A percentile compares a stretch with the other conserved stretches of the same genome.
These are phyloP conservation scores for Lindgomyces ingoldianus DNA, from an alignment of 495 filamentous ascomycete species.

Conservation along the genomic window DNA sequence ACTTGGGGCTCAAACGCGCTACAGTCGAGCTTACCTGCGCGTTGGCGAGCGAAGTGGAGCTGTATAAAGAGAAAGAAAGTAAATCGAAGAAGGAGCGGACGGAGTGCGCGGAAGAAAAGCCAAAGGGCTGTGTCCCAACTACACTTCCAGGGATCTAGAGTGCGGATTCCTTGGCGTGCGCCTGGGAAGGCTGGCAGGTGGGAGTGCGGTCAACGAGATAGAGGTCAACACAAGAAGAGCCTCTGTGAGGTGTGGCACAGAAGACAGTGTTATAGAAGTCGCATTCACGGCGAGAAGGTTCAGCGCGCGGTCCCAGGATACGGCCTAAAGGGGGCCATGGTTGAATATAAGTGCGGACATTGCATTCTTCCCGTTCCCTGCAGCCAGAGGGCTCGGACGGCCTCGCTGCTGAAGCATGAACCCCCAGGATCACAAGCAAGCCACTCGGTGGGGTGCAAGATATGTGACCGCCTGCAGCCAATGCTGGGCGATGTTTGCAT, in stretches of 20 bases:
- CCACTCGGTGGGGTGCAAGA: constrained; percentile 37
- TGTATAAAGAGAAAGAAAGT: background rate
- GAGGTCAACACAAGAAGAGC: constrained; percentile 14
- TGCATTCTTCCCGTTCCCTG: constrained; percentile 11
- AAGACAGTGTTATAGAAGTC: constrained; percentile 21
- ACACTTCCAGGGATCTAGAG: constrained; percentile 28
- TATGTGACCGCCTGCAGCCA: constrained; percentile 22
- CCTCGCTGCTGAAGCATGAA: constrained; percentile 17
- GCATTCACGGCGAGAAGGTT: background rate
- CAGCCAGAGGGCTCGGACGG: constrained; percentile 1
- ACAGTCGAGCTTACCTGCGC: background rate
- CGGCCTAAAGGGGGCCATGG: constrained; percentile 14
- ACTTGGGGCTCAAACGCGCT: background rate
- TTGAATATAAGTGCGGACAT: constrained; percentile 29
- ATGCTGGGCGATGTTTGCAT: constrained; percentile 2
- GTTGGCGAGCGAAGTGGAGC: background rate
- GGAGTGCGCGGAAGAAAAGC: constrained; percentile 25
- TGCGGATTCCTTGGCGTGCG: constrained; percentile 25
- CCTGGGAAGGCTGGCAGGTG: constrained; percentile 10
- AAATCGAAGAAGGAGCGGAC: constrained; percentile 25
- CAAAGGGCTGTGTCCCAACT: constrained; percentile 5
- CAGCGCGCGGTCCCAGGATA: constrained; percentile 1
- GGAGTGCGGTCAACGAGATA: background rate
- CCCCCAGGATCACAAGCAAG: constrained; percentile 13
- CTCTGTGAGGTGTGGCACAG: constrained; percentile 1